Evolutionary conservation across 2,329 filamentous ascomycete genomes (phyloP), one percentile per base, ranked within the genome.

Genomic region (Clarireedia monteithiana): DNA sequence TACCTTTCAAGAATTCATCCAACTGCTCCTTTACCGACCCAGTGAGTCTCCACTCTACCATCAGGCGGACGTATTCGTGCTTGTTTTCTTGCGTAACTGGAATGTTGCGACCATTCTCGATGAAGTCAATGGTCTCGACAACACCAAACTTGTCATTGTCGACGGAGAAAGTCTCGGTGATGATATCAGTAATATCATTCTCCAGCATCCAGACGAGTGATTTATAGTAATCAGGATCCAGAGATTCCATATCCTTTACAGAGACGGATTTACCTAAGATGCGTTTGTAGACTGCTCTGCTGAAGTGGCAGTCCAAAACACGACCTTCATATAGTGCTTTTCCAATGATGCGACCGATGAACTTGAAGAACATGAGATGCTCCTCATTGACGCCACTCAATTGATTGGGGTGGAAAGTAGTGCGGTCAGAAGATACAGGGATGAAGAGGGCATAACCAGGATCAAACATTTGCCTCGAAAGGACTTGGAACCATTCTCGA

Each of bases 171-270:
- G 89, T 95, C 74, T 99, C 92, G 2, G 89, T 94, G 66, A 97
- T 94, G 67, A 97, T 91, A 67, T 97, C 94, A 4, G 91, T 96
- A 65, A 55, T 99, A 69, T 99, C 92, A 67, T 99, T 97, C 69
- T 96, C 89, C 57, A 97, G 79, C 85, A 99, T 97, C 95, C 95
- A 99, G 59, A 94, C 84, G 23, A 99, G 80, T 14, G 92, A 97
- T 72, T 97, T 99, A 82, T 97, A 96, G 75, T 99, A 99, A 67
- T 99, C 92, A 3, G 95, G 85, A 70, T 99, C 94, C 59, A 99
- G 88, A 23, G 91, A 96, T 72, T 99, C 94, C 91, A 99, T 97
- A 67, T 99, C 94, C 76, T 99, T 99, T 72, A 99, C 88, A 7
- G 91, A 96, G 42, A 97, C 92, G 3, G 89, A 84, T 71, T 95